Conservation (phyloP, 2,329 filamentous ascomycete species). For the Aspergillus tamarii region DNA sequence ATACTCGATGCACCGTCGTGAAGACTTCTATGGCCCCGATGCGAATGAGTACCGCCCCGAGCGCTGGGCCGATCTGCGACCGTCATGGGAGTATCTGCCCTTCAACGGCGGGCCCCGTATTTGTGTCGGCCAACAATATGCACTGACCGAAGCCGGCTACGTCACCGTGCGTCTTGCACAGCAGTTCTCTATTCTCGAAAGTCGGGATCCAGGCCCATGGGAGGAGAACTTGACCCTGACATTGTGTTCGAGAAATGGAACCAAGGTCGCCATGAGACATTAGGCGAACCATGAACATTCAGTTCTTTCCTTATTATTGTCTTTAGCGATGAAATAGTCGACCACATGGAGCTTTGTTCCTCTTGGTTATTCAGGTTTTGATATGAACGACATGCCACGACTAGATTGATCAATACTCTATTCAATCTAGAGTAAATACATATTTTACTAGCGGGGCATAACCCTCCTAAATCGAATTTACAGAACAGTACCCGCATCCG, state of each 20-base stretch:
- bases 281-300: background rate
- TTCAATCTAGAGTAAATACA: background rate
- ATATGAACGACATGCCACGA: background rate
- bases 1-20: constrained; percentile 71
- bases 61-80: constrained; percentile 44
- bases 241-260: constrained; percentile 28
- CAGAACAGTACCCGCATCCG: no score
- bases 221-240: constrained; percentile 28
- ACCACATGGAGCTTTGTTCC: background rate
- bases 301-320: background rate
- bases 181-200: constrained; percentile 34
- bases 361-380: background rate
- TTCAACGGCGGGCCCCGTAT: constrained; percentile 39
- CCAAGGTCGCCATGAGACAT: constrained; percentile 19
- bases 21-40: constrained; percentile 49
- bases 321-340: background rate
- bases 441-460: background rate
- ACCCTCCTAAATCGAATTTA: no score
- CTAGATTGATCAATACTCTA: background rate
- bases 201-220: constrained; percentile 32
- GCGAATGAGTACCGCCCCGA: constrained; percentile 53
- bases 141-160: constrained; percentile 41
- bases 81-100: constrained; percentile 38
- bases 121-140: constrained; percentile 41
- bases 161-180: constrained; percentile 39